phyloP scores from a whole-genome alignment of 2,329 filamentous ascomycete genomes.

The Botrytis aclada region DNA sequence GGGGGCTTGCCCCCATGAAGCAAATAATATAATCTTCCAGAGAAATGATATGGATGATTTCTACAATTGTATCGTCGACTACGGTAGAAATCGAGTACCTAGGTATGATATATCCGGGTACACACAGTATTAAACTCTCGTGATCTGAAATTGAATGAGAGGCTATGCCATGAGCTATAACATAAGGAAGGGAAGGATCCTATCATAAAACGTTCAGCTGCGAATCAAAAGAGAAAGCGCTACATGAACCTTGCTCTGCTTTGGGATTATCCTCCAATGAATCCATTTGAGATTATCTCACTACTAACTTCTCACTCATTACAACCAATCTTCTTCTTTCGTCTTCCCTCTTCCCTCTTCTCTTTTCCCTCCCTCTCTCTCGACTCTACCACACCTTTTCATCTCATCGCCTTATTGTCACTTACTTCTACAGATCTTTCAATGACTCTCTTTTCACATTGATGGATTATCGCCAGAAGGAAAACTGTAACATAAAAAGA shows the following conservation, averaged over 20 bases:
- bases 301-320: background rate
- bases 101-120: background rate
- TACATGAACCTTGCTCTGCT: conserved; percentile 3
- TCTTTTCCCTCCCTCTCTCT: background rate
- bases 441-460: conserved; percentile 3
- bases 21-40: background rate
- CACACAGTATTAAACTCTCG: background rate
- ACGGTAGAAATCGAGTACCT: background rate
- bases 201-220: background rate
- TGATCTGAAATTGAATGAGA: background rate
- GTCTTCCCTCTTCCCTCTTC: background rate
- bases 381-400: background rate
- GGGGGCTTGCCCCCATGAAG: background rate
- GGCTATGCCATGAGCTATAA: background rate
- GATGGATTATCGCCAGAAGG: background rate
- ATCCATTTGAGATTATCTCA: background rate
- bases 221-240: conserved; percentile 1
- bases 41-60: background rate
- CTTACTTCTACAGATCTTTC: background rate
- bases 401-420: background rate
- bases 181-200: background rate
- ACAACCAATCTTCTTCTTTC: background rate
- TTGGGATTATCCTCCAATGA: background rate
- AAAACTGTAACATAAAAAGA: background rate
- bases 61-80: background rate